phyloP scores from a whole-genome alignment of 805 yeast species.

The Scheffersomyces coipomensis region DNA sequence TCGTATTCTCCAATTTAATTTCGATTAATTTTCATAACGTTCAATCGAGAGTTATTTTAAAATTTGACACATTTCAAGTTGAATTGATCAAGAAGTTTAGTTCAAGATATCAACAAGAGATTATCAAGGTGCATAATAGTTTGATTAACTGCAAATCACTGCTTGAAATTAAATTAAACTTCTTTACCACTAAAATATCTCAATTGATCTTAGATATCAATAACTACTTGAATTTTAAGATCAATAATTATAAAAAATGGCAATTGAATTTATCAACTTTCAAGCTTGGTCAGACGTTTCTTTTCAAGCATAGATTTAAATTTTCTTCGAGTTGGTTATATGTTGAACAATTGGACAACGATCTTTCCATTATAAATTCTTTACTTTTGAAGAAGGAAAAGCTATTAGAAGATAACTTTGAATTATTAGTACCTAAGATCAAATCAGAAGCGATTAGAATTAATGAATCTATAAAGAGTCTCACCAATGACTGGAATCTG shows the following conservation, averaged over 20 bases:
- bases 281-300: slow-evolving; percentile 29
- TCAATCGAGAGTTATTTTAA: slow-evolving; percentile 49
- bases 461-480: slow-evolving; percentile 21
- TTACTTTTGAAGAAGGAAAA: slow-evolving; percentile 31
- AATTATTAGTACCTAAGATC: slow-evolving; percentile 41
- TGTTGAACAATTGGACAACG: slow-evolving; percentile 61
- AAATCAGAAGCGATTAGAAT: slow-evolving; percentile 38
- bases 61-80: slow-evolving; percentile 60
- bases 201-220: slow-evolving; percentile 39
- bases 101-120: slow-evolving; percentile 26
- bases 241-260: slow-evolving; percentile 12
- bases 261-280: slow-evolving; percentile 9
- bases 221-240: slow-evolving; percentile 10
- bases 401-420: slow-evolving; percentile 40
- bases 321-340: slow-evolving; percentile 57
- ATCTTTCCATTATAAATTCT: slow-evolving; percentile 39
- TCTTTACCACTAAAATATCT: slow-evolving; percentile 35
- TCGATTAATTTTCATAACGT: slow-evolving; percentile 50
- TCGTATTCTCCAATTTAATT: slow-evolving; percentile 37
- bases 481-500: slow-evolving; percentile 47
- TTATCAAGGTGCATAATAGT: slow-evolving; percentile 24
- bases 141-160: slow-evolving; percentile 7
- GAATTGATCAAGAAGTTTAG: slow-evolving; percentile 43
- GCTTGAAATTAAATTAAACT: slow-evolving; percentile 30
- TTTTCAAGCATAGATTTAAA: slow-evolving; percentile 44